These are phyloP conservation scores for Plasmodium knowlesi DNA, from an alignment of 169 alveolate species.

Conservation along the genomic window DNA sequence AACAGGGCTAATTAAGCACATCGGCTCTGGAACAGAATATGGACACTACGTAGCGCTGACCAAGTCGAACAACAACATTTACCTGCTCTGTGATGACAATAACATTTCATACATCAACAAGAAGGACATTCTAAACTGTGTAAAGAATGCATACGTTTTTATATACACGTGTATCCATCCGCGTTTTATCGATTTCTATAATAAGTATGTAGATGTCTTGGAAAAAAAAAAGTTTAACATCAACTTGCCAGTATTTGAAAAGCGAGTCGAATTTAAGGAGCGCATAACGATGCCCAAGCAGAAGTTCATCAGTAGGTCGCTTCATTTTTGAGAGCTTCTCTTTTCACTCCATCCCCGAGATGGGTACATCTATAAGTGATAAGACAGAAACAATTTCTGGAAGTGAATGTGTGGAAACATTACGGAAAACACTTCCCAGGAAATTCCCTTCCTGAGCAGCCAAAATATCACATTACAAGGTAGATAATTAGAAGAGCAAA, in stretches of 20 bases:
- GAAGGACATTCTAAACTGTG: constrained; percentile 38
- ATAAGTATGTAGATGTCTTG: constrained; percentile 46
- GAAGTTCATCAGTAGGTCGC: constrained; percentile 36
- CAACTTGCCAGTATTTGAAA: constrained; percentile 56
- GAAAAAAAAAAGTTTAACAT: constrained; percentile 66
- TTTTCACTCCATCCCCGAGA: not conserved
- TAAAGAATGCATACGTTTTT: constrained; percentile 63
- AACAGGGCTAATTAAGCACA: constrained; percentile 61
- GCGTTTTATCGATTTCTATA: constrained; percentile 43
- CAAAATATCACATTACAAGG: not conserved
- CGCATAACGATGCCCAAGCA: constrained; percentile 68
- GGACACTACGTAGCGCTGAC: constrained; percentile 65
- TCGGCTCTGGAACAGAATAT: constrained; percentile 69
- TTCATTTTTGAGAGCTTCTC: not conserved
- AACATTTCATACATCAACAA: constrained; percentile 39
- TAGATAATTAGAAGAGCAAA: not conserved
- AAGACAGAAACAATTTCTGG: not conserved
- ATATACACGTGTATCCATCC: constrained; percentile 60
- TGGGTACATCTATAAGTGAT: not conserved
- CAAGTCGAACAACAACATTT: constrained; percentile 55
- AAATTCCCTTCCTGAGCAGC: not conserved
- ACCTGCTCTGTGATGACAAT: constrained; percentile 62
- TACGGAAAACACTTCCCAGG: not conserved
- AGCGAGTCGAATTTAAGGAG: constrained; percentile 59
- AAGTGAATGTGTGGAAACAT: not conserved